Base-by-base conservation (phyloP, 2,329 filamentous ascomycete genomes). In the Stylonectria norvegica region DNA sequence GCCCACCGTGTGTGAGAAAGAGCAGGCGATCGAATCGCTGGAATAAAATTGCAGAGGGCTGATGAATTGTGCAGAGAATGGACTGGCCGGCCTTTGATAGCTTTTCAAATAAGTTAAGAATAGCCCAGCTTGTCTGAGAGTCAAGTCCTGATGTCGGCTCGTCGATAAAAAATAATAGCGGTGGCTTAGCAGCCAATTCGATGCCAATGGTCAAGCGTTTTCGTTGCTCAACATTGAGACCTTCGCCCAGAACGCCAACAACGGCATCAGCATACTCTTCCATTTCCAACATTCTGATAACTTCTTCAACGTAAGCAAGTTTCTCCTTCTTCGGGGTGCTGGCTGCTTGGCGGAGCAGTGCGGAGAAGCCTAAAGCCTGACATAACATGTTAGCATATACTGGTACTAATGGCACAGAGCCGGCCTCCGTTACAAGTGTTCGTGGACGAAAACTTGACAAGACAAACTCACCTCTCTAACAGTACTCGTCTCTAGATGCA, bases 221-320 rank as follows among this genome's bases (percentile, higher is more conserved):
- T 3, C 76, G 66, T 49, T 80, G 76, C 46, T 80, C 76, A 2
- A 79, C 71, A 34, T 77, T 78, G 2, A 80, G 62, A n/a, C 75
- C 76, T 36, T 72, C 72, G 1, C 78, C 78, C 0, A 76, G 72
- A 1, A 74, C 64, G 48, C 80, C 80, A 19, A 83, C 76, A 3
- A 83, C 71, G 0, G 78, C 77, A 36, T 83, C 76, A 1, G 78
- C 76, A 40, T 79, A 82, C 36, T 81, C 77, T 27, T 73, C 63
- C 77, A 83, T 81, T 47, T 77, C 72, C 5, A 83, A 65, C 64
- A 83, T 73, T 57, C 71, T 70, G 53, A 81, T 79, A n/a, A 81
- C 85, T 57, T 93, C 84, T 36, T 89, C 83, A 11, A 93, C 87
- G 44, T 94, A 94, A 1, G 78, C 83, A 1, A 89, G 62, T 67